phyloP scores from a whole-genome alignment of 2,329 filamentous ascomycete genomes.

The Aspergillus sp. region DNA sequence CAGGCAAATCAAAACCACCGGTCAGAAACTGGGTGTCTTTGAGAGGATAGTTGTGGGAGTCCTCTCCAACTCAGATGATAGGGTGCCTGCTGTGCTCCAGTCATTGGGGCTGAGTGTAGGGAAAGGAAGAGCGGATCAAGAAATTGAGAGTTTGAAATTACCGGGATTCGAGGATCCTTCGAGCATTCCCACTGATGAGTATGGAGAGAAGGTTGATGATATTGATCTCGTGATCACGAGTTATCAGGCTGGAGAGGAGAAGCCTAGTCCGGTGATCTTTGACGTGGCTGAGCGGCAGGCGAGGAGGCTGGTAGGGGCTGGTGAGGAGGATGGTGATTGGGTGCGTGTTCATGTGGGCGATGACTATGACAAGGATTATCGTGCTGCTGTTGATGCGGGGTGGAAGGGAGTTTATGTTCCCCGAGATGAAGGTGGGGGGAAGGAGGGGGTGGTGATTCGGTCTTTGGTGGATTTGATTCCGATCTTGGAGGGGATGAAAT shows the following conservation, averaged over 20 bases:
- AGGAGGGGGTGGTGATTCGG: slow-evolving; percentile 18
- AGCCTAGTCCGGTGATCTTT: slow-evolving; percentile 45
- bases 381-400: slow-evolving; percentile 40
- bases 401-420: slow-evolving; percentile 41
- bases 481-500: slow-evolving; percentile 16
- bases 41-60: slow-evolving; percentile 45
- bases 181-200: neutral
- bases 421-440: slow-evolving; percentile 20
- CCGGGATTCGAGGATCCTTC: slow-evolving; percentile 22
- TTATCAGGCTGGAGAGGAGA: slow-evolving; percentile 50
- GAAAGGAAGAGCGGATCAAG: slow-evolving; percentile 34
- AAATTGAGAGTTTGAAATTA: slow-evolving; percentile 29
- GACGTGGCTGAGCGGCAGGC: slow-evolving; percentile 40
- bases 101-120: slow-evolving; percentile 44
- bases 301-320: slow-evolving; percentile 13
- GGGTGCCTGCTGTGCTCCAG: slow-evolving; percentile 42
- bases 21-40: slow-evolving; percentile 24
- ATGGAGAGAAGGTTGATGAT: slow-evolving; percentile 28
- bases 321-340: slow-evolving; percentile 21
- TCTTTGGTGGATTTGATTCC: slow-evolving; percentile 30
- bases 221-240: slow-evolving; percentile 50
- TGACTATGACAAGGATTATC: slow-evolving; percentile 46
- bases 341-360: slow-evolving; percentile 49
- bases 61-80: slow-evolving; percentile 51
- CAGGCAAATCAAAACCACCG: slow-evolving; percentile 16